Percentiles rank a stretch among this genome's conserved stretches.
Conservation (phyloP, 1,284 basidiomycete species). For the Papiliotrema laurentii region DNA sequence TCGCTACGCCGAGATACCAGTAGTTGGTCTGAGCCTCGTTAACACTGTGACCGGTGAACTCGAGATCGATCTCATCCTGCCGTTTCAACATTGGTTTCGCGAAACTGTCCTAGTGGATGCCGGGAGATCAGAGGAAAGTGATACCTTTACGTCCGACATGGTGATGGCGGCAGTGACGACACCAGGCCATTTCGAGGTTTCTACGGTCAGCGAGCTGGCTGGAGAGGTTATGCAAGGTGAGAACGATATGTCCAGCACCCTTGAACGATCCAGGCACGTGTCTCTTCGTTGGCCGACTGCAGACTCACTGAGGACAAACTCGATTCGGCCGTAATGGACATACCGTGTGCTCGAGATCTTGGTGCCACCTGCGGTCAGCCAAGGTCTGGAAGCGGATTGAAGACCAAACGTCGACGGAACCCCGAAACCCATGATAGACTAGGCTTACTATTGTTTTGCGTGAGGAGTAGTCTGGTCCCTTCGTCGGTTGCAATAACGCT, state of each 20-base stretch:
- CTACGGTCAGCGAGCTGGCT: constrained; percentile 5
- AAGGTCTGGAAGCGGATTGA: too few relatives aligned
- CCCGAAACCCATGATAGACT: not conserved
- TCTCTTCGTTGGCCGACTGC: not conserved
- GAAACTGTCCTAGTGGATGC: too few relatives aligned
- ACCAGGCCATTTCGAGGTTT: constrained; percentile 57
- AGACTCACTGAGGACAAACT: constrained; percentile 55
- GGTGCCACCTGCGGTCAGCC: constrained; percentile 55
- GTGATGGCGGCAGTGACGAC: constrained; percentile 79
- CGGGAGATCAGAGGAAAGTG: not conserved
- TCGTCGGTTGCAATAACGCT: constrained; percentile 4
- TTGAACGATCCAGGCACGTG: too few relatives aligned
- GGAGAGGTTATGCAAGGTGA: not conserved
- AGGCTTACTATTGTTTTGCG: constrained; percentile 11
- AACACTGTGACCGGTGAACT: constrained; percentile 53
- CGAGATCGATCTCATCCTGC: constrained; percentile 27
- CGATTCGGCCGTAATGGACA: constrained; percentile 72
- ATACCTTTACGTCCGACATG: constrained; percentile 72
- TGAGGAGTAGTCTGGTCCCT: constrained; percentile 8
- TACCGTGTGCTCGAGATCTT: constrained; percentile 72
- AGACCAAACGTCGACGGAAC: too few relatives aligned
- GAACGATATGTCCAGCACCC: too few relatives aligned
- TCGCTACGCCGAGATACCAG: constrained; percentile 62
- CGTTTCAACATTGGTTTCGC: not conserved
- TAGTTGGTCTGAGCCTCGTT: constrained; percentile 68